Evolutionary conservation across 805 yeast species (phyloP).

Genomic region (Myxozyma kluyveri): DNA sequence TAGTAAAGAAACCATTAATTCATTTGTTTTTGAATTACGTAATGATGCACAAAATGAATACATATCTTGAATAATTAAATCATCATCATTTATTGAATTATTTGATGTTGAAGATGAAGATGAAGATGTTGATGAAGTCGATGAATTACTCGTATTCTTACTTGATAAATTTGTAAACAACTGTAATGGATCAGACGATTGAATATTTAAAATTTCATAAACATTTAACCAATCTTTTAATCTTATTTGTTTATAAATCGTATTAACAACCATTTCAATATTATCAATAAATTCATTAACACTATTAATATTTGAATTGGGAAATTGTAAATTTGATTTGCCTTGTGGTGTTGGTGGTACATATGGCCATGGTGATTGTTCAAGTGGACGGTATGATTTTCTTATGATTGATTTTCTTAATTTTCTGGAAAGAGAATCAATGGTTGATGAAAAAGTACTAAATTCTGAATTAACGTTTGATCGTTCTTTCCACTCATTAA

Average conservation of each 20-base stretch:
- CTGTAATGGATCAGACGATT: conserved; percentile 57
- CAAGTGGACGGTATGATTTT: conserved; percentile 38
- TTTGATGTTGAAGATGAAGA: too few relatives aligned
- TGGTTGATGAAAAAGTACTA: conserved; percentile 31
- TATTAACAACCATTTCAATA: conserved; percentile 60
- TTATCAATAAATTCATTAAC: conserved; percentile 62
- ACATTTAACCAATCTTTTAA: conserved; percentile 76
- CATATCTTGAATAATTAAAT: conserved; percentile 61
- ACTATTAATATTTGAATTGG: conserved; percentile 8
- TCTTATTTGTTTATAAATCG: conserved; percentile 55
- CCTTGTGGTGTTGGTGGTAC: conserved; percentile 8
- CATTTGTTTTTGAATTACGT: conserved; percentile 45
- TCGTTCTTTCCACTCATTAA: conserved; percentile 38
- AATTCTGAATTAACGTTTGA: conserved; percentile 10
- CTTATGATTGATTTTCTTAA: conserved; percentile 58
- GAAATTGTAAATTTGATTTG: conserved; percentile 6
- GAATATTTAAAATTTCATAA: conserved; percentile 69
- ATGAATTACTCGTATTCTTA: too few relatives aligned
- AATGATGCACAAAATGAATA: conserved; percentile 67
- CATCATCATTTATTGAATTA: conserved; percentile 50
- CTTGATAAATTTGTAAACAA: conserved; percentile 63
- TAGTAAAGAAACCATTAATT: conserved; percentile 48
- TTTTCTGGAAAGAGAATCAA: conserved; percentile 52
- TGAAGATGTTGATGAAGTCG: too few relatives aligned
- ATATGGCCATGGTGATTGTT: conserved; percentile 32